Conservation (phyloP, 192 early-diverging fungal genomes). For the Backusella psychrophila region DNA sequence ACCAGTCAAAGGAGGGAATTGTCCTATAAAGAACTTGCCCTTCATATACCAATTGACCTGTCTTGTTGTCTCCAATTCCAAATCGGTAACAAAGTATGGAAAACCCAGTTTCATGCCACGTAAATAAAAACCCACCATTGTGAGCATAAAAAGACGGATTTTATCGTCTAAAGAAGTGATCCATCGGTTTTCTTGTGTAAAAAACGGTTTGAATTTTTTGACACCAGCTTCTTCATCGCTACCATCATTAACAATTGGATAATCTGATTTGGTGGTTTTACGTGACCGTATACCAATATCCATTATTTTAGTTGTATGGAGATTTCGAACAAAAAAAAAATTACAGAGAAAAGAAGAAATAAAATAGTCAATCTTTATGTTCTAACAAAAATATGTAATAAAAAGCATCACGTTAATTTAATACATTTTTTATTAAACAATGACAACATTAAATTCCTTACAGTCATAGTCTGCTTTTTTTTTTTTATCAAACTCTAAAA, state of each 20-base stretch:
- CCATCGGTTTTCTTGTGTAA: neutral
- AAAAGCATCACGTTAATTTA: neutral
- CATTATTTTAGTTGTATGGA: neutral
- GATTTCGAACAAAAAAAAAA: neutral
- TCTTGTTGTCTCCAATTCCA: conserved; percentile 11
- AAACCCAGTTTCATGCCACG: conserved; percentile 8
- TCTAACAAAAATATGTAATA: neutral
- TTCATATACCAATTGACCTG: conserved; percentile 30
- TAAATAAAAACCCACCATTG: neutral
- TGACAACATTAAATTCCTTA: neutral
- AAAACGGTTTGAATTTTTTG: neutral
- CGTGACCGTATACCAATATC: neutral
- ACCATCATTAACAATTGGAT: neutral
- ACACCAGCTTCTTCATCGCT: neutral
- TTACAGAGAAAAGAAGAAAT: neutral
- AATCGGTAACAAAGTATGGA: neutral
- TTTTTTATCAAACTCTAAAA: neutral
- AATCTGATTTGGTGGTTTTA: neutral
- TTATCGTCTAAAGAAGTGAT: neutral
- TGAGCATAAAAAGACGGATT: neutral
- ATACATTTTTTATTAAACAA: neutral
- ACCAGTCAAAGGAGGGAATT: conserved; percentile 21
- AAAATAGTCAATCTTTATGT: neutral
- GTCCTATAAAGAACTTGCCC: conserved; percentile 29
- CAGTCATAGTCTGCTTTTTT: neutral